Evolutionary conservation across 805 yeast genomes (phyloP).

Genomic region (Candida peoriensis): DNA sequence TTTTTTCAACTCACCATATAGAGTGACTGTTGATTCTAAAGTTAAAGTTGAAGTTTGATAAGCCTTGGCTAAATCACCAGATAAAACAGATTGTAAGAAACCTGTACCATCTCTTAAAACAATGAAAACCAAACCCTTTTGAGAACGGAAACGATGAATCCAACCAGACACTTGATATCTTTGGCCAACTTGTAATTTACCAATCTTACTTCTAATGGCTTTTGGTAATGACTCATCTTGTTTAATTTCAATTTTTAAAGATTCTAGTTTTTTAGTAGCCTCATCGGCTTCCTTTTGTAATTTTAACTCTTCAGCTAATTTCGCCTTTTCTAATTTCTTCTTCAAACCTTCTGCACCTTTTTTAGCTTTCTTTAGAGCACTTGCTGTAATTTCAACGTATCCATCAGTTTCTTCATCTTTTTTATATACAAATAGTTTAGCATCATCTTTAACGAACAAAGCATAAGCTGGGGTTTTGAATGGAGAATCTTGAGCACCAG

Average conservation of each 20-base stretch:
- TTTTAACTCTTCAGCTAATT: slow-evolving; percentile 46
- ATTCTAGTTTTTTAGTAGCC: slow-evolving; percentile 68
- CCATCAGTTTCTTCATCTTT: slow-evolving; percentile 53
- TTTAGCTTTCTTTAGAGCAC: slow-evolving; percentile 93
- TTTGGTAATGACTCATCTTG: slow-evolving; percentile 71
- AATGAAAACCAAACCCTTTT: slow-evolving; percentile 86
- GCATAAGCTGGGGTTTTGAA: slow-evolving; percentile 85
- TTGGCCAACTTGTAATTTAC: slow-evolving; percentile 43
- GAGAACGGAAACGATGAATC: slow-evolving; percentile 91
- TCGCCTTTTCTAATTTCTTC: slow-evolving; percentile 55
- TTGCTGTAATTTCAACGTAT: slow-evolving; percentile 75
- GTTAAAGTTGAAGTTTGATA: slow-evolving; percentile 81
- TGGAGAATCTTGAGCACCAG: slow-evolving; percentile 67
- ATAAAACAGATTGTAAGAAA: slow-evolving; percentile 75
- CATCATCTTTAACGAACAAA: slow-evolving; percentile 37
- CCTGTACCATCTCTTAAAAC: slow-evolving; percentile 97
- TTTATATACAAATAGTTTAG: slow-evolving; percentile 54
- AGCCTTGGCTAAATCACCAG: slow-evolving; percentile 91
- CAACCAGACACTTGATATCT: slow-evolving; percentile 87
- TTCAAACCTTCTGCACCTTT: slow-evolving; percentile 91
- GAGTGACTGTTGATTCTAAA: slow-evolving; percentile 74
- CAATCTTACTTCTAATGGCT: slow-evolving; percentile 65
- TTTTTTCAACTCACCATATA: slow-evolving; percentile 76
- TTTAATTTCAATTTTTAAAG: slow-evolving; percentile 68
- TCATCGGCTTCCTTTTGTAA: slow-evolving; percentile 63